Percentiles rank a stretch among this genome's conserved stretches.
Conservation (phyloP, 345 rosid genomes). For the Heritiera fomes region DNA sequence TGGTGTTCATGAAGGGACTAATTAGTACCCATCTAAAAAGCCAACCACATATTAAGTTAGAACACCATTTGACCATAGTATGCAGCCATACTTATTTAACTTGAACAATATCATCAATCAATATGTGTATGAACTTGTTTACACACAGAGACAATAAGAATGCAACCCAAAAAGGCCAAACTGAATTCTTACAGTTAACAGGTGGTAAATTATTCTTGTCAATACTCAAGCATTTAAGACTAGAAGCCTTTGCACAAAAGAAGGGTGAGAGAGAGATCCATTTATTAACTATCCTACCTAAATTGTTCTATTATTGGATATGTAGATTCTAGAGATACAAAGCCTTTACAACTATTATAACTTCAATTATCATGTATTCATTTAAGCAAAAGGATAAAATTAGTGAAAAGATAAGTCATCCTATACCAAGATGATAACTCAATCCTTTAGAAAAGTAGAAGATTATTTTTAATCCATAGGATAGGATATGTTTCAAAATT, state of each 20-base stretch:
- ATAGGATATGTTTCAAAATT: too few relatives aligned
- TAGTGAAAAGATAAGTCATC: too few relatives aligned
- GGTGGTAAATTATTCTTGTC: not conserved
- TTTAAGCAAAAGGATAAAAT: not conserved
- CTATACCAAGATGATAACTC: too few relatives aligned
- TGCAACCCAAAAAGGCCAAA: not conserved
- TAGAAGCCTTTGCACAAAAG: too few relatives aligned
- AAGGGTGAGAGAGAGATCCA: too few relatives aligned
- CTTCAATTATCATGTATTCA: not conserved
- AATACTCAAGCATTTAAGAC: not conserved
- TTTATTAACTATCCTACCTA: not conserved
- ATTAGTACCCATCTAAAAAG: constrained; percentile 4
- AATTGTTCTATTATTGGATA: not conserved
- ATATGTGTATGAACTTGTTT: not conserved
- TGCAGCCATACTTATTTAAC: not conserved
- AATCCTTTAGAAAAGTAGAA: not conserved
- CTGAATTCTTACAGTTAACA: not conserved
- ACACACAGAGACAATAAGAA: not conserved
- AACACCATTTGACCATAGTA: not conserved
- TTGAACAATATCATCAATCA: not conserved
- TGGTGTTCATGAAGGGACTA: not conserved
- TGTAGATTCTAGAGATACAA: not conserved
- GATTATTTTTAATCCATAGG: too few relatives aligned
- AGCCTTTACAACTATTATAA: not conserved
- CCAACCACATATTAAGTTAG: not conserved